Evolutionary conservation across 257 asterid species (phyloP), one percentile per base, ranked within the genome.

Genomic region (Penstemon barbatus): DNA sequence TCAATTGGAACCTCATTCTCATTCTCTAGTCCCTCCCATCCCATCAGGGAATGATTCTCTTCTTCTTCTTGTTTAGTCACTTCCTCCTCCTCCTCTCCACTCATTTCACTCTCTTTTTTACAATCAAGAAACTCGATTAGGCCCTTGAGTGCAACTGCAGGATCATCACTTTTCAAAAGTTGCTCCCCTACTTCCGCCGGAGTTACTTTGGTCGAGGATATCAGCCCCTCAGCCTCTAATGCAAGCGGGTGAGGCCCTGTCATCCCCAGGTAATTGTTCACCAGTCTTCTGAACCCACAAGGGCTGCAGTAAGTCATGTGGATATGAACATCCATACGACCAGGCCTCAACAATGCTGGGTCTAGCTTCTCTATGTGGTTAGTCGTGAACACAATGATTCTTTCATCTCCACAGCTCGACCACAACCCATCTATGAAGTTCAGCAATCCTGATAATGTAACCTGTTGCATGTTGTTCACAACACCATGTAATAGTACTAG

Each of bases 321-420:
- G 65, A 87, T 75, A 57, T 84, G 87, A 58, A 83, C 74, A 41
- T 87, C 91, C 95, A 87, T 87, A 1, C 95, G 84, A 1, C 95
- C 89, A 0, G 91, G 89, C 8, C 91, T 74, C 43, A 87, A 43
- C 43, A 87, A 68, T 0, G 89, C 91, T 0, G 81, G 81, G 42
- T 87, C 95, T 0, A 87, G 83, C 71, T 67, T 79, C 0, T 85
- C 95, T 38, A 40, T 81, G 75, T 87, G 81, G 72, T 87, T 85
- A 0, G 91, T 83, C 0, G 91, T 87, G 77, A 87, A 87, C 0
- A 83, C 60, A 44, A 87, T 81, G 62, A 88, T 74, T 42, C 90
- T 67, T 49, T 88, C 89, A 64, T 86, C 92, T 18, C 92, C 96
- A 52, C 48, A 43, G 48, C 48, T 43, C 9, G 6, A 43, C 48